A percentile compares a stretch with the other conserved stretches of the same genome.
These are phyloP conservation scores for Camelina sativa DNA, from an alignment of 345 rosid species.

Conservation along the genomic window DNA sequence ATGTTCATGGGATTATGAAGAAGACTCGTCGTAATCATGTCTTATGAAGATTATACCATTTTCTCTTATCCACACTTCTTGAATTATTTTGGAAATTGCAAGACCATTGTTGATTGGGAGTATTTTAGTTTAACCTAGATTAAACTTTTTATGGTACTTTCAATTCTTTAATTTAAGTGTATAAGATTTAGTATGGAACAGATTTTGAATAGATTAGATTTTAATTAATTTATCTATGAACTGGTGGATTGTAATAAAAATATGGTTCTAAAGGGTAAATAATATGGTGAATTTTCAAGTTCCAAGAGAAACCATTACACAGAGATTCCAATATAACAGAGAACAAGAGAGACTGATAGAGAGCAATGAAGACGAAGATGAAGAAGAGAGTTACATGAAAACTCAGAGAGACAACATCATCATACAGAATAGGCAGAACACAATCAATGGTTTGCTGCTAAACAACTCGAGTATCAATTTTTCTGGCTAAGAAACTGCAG, in stretches of 20 bases:
- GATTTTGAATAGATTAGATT: too few species aligned
- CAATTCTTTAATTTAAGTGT: too few species aligned
- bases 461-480: conserved; percentile 42
- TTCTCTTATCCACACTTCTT: too few species aligned
- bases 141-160: too few species aligned
- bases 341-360: background rate
- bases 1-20: too few species aligned
- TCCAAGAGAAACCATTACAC: conserved; percentile 50
- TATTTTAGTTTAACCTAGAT: too few species aligned
- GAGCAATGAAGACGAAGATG: conserved; percentile 2
- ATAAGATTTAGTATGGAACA: too few species aligned
- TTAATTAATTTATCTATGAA: too few species aligned
- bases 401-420: conserved; percentile 23
- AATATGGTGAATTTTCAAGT: conserved; percentile 40
- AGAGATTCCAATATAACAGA: conserved; percentile 27
- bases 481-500: conserved; percentile 40
- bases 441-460: conserved; percentile 50
- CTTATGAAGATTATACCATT: too few species aligned
- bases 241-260: background rate
- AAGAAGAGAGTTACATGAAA: conserved; percentile 25
- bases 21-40: too few species aligned
- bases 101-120: too few species aligned
- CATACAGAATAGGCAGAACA: conserved; percentile 41
- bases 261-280: conserved; percentile 23
- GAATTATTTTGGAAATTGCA: too few species aligned